Evolutionary conservation across 306 rosid species (phyloP).

Genomic region (Begonia fuchsioides): DNA sequence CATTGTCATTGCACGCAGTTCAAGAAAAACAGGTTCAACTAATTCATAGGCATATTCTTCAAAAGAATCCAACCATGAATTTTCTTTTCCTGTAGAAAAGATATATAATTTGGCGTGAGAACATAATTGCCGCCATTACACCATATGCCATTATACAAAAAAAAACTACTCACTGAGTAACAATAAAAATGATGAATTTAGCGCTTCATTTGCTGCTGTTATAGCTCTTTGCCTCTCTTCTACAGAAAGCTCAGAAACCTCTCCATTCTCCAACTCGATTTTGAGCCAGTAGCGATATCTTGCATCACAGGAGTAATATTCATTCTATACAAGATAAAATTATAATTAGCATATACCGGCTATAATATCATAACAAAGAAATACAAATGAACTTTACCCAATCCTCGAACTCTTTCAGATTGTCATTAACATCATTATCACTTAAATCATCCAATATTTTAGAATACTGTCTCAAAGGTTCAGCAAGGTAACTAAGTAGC

Average conservation of each 20-base stretch:
- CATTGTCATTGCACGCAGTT: conserved; percentile 85
- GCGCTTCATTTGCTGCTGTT: conserved; percentile 65
- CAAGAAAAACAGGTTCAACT: conserved; percentile 52
- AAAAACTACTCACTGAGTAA: conserved; percentile 49
- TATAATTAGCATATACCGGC: conserved; percentile 7
- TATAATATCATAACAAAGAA: conserved; percentile 6
- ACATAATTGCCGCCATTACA: neutral
- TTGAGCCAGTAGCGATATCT: conserved; percentile 97
- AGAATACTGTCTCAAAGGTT: conserved; percentile 79
- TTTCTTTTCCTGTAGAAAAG: conserved; percentile 46
- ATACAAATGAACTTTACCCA: conserved; percentile 42
- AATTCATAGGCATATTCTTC: conserved; percentile 32
- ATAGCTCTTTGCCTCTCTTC: conserved; percentile 73
- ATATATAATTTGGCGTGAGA: neutral
- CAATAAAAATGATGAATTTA: conserved; percentile 54
- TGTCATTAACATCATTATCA: conserved; percentile 39
- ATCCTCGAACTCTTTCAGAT: conserved; percentile 80
- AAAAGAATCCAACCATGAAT: conserved; percentile 49
- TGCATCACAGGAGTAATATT: conserved; percentile 90
- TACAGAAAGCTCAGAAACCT: conserved; percentile 52
- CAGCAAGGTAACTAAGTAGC: conserved; percentile 83
- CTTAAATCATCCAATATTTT: conserved; percentile 49
- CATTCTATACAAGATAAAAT: conserved; percentile 39
- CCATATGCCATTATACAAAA: neutral
- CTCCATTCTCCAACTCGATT: conserved; percentile 69